Evolutionary conservation across 805 yeast genomes (phyloP).

Genomic region (Kregervanrija delftensis): DNA sequence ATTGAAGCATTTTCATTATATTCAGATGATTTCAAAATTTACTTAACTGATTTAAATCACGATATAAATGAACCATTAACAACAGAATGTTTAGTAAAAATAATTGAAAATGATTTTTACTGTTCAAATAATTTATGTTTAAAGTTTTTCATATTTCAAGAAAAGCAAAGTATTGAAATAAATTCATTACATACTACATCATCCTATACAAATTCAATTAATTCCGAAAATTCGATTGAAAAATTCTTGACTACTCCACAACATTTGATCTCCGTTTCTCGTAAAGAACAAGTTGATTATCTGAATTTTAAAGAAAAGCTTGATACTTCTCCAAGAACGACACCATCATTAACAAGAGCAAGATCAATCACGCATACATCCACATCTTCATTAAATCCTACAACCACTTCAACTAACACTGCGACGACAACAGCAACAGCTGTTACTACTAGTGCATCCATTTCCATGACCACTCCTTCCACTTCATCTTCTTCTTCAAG

Average conservation of each 20-base stretch:
- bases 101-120: no score
- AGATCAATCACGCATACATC: slow-evolving; percentile 21
- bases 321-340: slow-evolving; percentile 6
- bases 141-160: no score
- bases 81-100: no score
- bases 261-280: slow-evolving; percentile 39
- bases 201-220: slow-evolving; percentile 52
- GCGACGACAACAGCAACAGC: background rate
- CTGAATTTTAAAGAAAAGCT: slow-evolving; percentile 46
- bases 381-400: slow-evolving; percentile 3
- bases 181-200: slow-evolving; percentile 35
- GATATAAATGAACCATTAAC: slow-evolving; percentile 48
- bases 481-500: slow-evolving; percentile 2
- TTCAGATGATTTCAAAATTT: slow-evolving; percentile 30
- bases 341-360: slow-evolving; percentile 22
- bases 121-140: no score
- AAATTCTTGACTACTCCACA: slow-evolving; percentile 61
- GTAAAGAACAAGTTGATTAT: slow-evolving; percentile 41
- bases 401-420: background rate
- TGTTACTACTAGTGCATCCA: background rate
- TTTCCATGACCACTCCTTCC: background rate
- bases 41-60: slow-evolving; percentile 60
- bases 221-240: slow-evolving; percentile 31
- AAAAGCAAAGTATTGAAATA: slow-evolving; percentile 3
- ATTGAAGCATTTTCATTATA: slow-evolving; percentile 14